Evolutionary conservation across 176 grass and related monocot genomes (phyloP), one percentile per base, ranked within the genome.

Genomic region (Musa itinerans): DNA sequence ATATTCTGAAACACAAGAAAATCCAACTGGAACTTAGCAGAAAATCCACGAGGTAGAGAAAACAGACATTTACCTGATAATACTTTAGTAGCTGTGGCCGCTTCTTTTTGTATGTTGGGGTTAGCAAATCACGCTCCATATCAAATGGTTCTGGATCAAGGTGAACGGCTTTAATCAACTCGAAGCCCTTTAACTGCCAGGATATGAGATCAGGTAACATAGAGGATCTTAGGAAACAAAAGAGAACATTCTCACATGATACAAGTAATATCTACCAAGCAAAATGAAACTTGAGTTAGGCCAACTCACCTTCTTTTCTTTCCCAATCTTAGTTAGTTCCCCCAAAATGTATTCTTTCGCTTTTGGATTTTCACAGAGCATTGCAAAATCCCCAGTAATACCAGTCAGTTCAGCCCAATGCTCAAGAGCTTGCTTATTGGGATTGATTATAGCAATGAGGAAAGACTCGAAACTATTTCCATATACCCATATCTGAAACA

Each of bases 51-150:
- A 43, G 34, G 34, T 14, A 56, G 23, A 56, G 25, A 10, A 9
- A 10, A 25, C 11, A n/a, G 11, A 25, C 2, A 25, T 54, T 25
- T 89, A 96, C 92, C 86, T 96, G 86, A 76, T 96, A 96, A 82
- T 92, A 83, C 83, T 92, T 96, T 48, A 92, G 79, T 80, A 96
- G 71, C 66, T 90, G 92, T 0, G 86, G 86, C 8, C 92, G 86
- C 82, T 96, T 96, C 82, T 87, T 92, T 83, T 96, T 96, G 71
- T 85, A 92, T 55, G 92, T 96, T 14, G 92, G 92, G 73, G 92
- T 96, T 75, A 96, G 87, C 85, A 96, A 74, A 76, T 91, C 92
- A 20, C 86, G 92, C 4, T 96, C 92, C 80, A 89, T 88, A 72
- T 91, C 92, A 85, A 96, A 96, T 2, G 83, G 84, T 21, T 81